Evolutionary conservation across 805 yeast species (phyloP).

Genomic region (Yarrowia sp.): DNA sequence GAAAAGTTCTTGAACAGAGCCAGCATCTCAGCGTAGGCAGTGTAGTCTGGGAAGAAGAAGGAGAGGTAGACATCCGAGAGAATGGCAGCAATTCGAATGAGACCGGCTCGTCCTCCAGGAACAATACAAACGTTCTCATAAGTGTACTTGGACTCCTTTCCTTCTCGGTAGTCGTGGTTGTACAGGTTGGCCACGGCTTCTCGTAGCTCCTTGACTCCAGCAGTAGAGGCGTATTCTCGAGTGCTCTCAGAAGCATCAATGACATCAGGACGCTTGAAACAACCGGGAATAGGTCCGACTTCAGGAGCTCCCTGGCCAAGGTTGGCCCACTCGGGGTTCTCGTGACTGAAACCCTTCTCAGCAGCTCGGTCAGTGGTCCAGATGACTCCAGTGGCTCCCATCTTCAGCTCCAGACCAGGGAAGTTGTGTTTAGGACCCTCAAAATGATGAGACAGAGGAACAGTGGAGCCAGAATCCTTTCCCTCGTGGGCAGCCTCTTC

Average conservation of each 20-base stretch:
- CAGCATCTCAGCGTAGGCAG: slow-evolving; percentile 64
- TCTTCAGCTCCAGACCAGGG: slow-evolving; percentile 57
- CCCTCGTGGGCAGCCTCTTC: slow-evolving; percentile 25
- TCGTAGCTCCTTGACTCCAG: slow-evolving; percentile 53
- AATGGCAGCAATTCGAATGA: slow-evolving; percentile 59
- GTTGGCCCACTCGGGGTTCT: slow-evolving; percentile 47
- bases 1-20: slow-evolving; percentile 53
- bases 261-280: slow-evolving; percentile 50
- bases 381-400: slow-evolving; percentile 59
- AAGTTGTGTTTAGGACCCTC: slow-evolving; percentile 19
- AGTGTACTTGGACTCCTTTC: slow-evolving; percentile 50
- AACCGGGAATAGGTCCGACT: slow-evolving; percentile 58
- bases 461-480: not conserved
- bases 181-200: slow-evolving; percentile 57
- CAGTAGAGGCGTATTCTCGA: slow-evolving; percentile 59
- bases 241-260: slow-evolving; percentile 48
- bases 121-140: slow-evolving; percentile 58
- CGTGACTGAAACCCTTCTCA: slow-evolving; percentile 48
- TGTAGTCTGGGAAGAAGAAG: slow-evolving; percentile 59
- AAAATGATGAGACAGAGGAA: slow-evolving; percentile 21
- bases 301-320: slow-evolving; percentile 66
- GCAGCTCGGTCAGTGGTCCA: slow-evolving; percentile 63
- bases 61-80: slow-evolving; percentile 56
- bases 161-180: slow-evolving; percentile 52
- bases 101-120: slow-evolving; percentile 63